phyloP scores from a whole-genome alignment of 1,284 basidiomycete genomes.

The Heterobasidion annosum region DNA sequence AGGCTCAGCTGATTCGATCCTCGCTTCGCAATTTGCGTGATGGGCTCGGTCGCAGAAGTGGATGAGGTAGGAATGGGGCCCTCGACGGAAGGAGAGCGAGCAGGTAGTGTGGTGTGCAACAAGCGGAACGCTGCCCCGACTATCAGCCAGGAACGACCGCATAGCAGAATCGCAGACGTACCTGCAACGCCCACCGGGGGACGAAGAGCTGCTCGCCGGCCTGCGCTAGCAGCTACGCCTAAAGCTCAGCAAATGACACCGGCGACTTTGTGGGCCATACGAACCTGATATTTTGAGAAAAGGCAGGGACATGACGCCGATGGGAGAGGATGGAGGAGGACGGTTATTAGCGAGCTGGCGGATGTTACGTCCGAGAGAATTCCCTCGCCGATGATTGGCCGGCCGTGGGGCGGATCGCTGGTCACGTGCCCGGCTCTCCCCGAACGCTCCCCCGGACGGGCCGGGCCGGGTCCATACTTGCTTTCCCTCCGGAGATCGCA shows the following conservation, averaged over 20 bases:
- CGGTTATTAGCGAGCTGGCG: background rate
- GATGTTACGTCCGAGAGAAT: background rate
- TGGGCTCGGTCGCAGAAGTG: constrained; percentile 40
- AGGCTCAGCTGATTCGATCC: constrained; percentile 81
- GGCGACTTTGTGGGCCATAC: constrained; percentile 2
- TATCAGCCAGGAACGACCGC: background rate
- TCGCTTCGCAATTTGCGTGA: constrained; percentile 61
- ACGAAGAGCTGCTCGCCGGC: constrained; percentile 36
- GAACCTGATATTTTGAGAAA: constrained; percentile 39
- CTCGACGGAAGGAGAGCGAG: constrained; percentile 27
- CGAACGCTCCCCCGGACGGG: too few species aligned
- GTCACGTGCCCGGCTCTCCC: background rate
- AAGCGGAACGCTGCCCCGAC: constrained; percentile 36
- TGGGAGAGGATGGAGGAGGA: background rate
- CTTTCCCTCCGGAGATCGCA: too few species aligned
- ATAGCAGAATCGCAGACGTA: constrained; percentile 17
- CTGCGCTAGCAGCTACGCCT: constrained; percentile 29
- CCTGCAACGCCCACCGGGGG: constrained; percentile 37
- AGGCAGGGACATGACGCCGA: constrained; percentile 39
- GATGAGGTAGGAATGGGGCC: constrained; percentile 30
- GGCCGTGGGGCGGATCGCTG: background rate
- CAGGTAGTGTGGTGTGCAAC: constrained; percentile 37
- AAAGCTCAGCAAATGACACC: background rate
- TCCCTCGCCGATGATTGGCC: background rate
- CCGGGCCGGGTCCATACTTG: too few species aligned